Percentiles rank a stretch among this genome's conserved stretches.
These are phyloP conservation scores for Tolypocladium album DNA, from an alignment of 2,329 filamentous ascomycete species.

Conservation along the genomic window DNA sequence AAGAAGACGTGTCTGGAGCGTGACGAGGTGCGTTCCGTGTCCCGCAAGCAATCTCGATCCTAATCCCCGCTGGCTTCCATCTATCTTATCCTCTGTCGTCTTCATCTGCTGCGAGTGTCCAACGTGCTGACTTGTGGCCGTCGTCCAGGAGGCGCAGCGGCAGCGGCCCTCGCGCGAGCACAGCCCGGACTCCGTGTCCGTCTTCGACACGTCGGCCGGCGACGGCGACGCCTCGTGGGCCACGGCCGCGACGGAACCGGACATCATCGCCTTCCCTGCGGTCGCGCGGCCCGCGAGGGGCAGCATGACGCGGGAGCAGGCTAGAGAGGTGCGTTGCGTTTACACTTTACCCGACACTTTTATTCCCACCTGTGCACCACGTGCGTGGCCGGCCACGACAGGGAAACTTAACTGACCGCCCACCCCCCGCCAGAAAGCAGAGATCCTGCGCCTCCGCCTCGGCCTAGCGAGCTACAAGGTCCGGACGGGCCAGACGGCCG, in stretches of 20 bases:
- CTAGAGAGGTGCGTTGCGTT: conserved; percentile 37
- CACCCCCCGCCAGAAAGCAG: conserved; percentile 38
- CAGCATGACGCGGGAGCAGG: conserved; percentile 39
- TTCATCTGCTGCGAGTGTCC: too few species aligned
- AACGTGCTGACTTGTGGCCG: background rate
- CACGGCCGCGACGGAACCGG: conserved; percentile 39
- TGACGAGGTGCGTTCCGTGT: conserved; percentile 13
- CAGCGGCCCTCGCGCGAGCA: conserved; percentile 14
- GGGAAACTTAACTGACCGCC: background rate
- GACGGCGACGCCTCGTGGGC: conserved; percentile 39
- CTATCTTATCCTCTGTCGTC: background rate
- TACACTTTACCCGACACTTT: background rate
- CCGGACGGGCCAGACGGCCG: conserved; percentile 56
- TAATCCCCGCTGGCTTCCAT: background rate
- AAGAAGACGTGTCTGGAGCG: conserved; percentile 23
- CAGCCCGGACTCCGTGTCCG: conserved; percentile 33
- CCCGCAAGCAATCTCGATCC: background rate
- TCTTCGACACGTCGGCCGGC: conserved; percentile 37
- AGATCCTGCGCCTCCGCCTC: conserved; percentile 57
- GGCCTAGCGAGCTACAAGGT: conserved; percentile 66
- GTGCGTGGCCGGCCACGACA: too few species aligned
- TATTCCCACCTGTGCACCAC: background rate
- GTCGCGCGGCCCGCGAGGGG: conserved; percentile 4
- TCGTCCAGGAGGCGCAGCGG: background rate
- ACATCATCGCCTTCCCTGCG: conserved; percentile 11